These are phyloP conservation scores for Coemansia sp. DNA, from an alignment of 192 early-diverging fungal genomes.

Conservation along the genomic window DNA sequence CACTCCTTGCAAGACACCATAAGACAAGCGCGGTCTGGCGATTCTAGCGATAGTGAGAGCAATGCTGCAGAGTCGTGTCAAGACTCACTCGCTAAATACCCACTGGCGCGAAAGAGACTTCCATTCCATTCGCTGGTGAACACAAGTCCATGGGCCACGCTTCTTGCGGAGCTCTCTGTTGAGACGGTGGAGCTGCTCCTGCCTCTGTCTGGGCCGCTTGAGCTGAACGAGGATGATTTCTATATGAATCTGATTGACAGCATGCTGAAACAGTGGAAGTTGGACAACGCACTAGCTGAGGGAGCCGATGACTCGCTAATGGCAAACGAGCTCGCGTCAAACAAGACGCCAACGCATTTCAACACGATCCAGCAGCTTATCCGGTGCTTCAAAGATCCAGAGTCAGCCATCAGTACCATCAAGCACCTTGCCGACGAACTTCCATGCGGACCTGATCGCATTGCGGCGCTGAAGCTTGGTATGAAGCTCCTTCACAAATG, in stretches of 20 bases:
- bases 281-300: neutral
- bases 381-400: slow-evolving; percentile 54
- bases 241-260: slow-evolving; percentile 63
- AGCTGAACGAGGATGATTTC: slow-evolving; percentile 61
- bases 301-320: neutral
- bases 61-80: slow-evolving; percentile 6
- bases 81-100: slow-evolving; percentile 26
- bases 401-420: slow-evolving; percentile 55
- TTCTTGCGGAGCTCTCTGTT: slow-evolving; percentile 57
- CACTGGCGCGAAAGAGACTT: slow-evolving; percentile 51
- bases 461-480: slow-evolving; percentile 61
- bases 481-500: slow-evolving; percentile 47
- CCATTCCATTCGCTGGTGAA: slow-evolving; percentile 63
- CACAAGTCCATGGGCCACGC: slow-evolving; percentile 49
- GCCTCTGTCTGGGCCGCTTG: slow-evolving; percentile 57
- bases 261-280: slow-evolving; percentile 44
- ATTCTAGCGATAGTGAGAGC: neutral
- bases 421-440: slow-evolving; percentile 59
- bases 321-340: slow-evolving; percentile 24
- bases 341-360: slow-evolving; percentile 39
- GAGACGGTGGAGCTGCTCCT: slow-evolving; percentile 57
- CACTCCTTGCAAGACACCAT: slow-evolving; percentile 14
- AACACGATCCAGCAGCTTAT: slow-evolving; percentile 60
- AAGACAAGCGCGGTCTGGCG: slow-evolving; percentile 1
- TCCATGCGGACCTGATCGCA: slow-evolving; percentile 61